These are phyloP conservation scores for Verticillium nonalfalfae DNA, from an alignment of 2,329 filamentous ascomycete species.

Conservation along the genomic window DNA sequence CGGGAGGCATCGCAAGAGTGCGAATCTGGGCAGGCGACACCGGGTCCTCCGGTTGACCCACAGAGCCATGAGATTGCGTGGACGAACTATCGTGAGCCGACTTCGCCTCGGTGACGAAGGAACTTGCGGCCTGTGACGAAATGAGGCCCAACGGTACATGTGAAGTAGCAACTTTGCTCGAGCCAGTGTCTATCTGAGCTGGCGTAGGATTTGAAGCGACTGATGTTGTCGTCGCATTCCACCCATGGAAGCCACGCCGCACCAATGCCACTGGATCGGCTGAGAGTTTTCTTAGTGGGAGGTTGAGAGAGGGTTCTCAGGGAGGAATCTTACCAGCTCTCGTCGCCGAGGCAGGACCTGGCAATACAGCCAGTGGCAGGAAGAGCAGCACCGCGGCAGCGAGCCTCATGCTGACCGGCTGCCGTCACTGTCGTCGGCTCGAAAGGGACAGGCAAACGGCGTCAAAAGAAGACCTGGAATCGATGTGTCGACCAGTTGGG, in stretches of 20 bases:
- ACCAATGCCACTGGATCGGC: not conserved
- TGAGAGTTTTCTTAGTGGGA: not conserved
- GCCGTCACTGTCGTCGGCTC: not conserved
- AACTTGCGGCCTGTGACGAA: not conserved
- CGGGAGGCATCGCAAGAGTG: not conserved
- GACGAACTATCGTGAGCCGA: not conserved
- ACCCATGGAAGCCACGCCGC: not conserved
- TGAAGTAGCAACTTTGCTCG: not conserved
- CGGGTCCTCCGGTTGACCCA: not conserved
- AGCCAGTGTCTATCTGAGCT: not conserved
- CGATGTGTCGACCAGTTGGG: not conserved
- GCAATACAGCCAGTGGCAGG: not conserved
- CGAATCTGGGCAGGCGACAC: not conserved
- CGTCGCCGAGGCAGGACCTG: not conserved
- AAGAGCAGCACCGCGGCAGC: not conserved
- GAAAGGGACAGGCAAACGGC: too few relatives aligned
- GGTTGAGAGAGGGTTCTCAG: not conserved
- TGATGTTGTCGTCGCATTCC: not conserved
- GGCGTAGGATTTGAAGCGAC: not conserved
- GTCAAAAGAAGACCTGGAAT: not conserved
- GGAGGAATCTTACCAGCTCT: not conserved
- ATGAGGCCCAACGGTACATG: not conserved
- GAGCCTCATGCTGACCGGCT: not conserved
- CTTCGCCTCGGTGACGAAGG: not conserved
- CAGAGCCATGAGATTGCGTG: not conserved